Percentiles rank a stretch among this genome's conserved stretches.
phyloP scores from a whole-genome alignment of 257 asterid genomes.

The Scutellaria minor region DNA sequence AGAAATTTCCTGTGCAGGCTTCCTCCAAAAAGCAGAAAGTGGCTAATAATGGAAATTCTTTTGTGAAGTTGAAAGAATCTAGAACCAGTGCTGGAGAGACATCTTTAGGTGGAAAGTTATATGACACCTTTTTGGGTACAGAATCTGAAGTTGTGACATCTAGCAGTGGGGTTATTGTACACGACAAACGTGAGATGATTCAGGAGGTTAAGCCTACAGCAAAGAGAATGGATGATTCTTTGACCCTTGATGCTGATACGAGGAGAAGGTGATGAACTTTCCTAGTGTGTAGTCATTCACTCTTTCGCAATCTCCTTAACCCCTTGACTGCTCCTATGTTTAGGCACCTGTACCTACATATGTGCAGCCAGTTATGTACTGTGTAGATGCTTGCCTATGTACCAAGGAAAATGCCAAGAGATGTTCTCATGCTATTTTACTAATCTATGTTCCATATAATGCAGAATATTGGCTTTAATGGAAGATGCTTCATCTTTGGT shows the following conservation, averaged over 20 bases:
- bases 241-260: conserved; percentile 58
- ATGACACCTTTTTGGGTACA: conserved; percentile 34
- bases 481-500: conserved; percentile 60
- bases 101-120: conserved; percentile 53
- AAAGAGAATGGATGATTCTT: conserved; percentile 40
- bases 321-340: not conserved
- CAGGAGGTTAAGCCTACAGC: conserved; percentile 43
- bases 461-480: conserved; percentile 65
- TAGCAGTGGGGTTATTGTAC: conserved; percentile 27
- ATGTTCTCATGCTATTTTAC: not conserved
- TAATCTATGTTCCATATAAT: conserved; percentile 26
- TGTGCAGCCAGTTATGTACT: conserved; percentile 4
- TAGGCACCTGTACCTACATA: not conserved
- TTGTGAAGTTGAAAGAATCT: conserved; percentile 41
- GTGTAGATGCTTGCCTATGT: conserved; percentile 8
- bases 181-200: conserved; percentile 37
- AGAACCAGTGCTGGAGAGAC: conserved; percentile 35
- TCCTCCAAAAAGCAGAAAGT: conserved; percentile 48
- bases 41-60: conserved; percentile 37
- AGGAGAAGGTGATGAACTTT: conserved; percentile 58
- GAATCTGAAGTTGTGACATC: conserved; percentile 46
- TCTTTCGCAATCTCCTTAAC: not conserved
- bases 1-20: conserved; percentile 36
- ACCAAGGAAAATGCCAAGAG: conserved; percentile 9
- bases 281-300: not conserved